Conservation (phyloP, 2,329 filamentous ascomycete species). For the Lachnellula subtilissima region DNA sequence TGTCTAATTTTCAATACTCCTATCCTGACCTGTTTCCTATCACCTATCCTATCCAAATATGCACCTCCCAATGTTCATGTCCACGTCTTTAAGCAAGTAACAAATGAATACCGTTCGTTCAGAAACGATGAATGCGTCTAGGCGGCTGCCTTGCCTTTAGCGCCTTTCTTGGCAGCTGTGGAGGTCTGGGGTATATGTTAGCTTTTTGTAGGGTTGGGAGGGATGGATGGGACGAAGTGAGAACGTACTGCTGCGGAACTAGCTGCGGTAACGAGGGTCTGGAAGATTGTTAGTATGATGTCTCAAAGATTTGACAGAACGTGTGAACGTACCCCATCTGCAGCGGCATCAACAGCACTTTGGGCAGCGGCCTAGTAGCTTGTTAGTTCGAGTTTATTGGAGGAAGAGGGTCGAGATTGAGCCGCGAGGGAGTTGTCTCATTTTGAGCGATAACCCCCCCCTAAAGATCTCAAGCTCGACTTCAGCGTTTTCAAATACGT, state of each 20-base stretch:
- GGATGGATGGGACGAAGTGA: neutral
- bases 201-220: neutral
- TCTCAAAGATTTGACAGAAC: neutral
- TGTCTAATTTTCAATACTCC: slow-evolving; percentile 10
- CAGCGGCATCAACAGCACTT: slow-evolving; percentile 5
- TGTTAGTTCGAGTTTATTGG: neutral
- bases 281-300: neutral
- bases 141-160: neutral
- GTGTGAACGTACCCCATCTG: neutral
- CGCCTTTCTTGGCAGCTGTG: neutral
- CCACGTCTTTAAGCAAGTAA: neutral
- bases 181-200: neutral
- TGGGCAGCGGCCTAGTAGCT: slow-evolving; percentile 5
- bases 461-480: neutral
- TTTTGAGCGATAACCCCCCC: neutral
- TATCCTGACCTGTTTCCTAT: slow-evolving; percentile 1
- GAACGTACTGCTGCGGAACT: neutral
- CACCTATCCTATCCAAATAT: neutral
- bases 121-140: neutral
- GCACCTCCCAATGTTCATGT: neutral
- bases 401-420: neutral
- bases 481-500: neutral
- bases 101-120: neutral
- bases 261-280: neutral
- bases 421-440: neutral